phyloP scores from a whole-genome alignment of 2,329 filamentous ascomycete species.

The Fusarium robinianum region DNA sequence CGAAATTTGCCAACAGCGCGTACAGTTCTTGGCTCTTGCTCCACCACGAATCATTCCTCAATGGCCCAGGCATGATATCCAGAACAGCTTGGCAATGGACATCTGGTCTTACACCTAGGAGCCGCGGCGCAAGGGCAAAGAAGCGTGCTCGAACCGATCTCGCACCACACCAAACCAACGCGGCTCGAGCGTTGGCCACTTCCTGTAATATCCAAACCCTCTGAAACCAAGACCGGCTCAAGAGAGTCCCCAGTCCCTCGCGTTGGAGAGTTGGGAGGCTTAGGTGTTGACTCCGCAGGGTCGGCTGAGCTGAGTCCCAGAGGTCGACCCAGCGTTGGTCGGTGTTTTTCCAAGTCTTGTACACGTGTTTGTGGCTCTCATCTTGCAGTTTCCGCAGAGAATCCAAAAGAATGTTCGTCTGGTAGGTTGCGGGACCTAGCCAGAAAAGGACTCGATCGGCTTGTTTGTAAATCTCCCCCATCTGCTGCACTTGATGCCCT shows the following conservation, averaged over 20 bases:
- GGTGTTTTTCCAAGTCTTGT: neutral
- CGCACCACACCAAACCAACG: neutral
- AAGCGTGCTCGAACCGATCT: neutral
- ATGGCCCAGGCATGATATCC: constrained; percentile 12
- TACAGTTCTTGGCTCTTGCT: constrained; percentile 4
- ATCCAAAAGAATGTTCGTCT: fast-evolving
- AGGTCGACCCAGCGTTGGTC: neutral
- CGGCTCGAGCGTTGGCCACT: constrained; percentile 3
- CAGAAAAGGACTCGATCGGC: neutral
- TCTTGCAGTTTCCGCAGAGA: neutral
- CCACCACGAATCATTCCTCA: constrained; percentile 10
- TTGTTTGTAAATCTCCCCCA: constrained; percentile 5
- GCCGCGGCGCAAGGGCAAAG: neutral
- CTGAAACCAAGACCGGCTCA: constrained; percentile 3
- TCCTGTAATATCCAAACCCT: constrained; percentile 22
- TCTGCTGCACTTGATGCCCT: constrained; percentile 6
- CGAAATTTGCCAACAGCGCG: constrained; percentile 3
- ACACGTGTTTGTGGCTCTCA: neutral
- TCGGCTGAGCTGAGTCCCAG: neutral
- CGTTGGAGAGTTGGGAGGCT: fast-evolving
- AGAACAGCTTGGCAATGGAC: constrained; percentile 19
- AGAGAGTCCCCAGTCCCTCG: fast-evolving
- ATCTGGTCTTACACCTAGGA: fast-evolving
- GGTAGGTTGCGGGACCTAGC: fast-evolving
- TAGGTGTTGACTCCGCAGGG: fast-evolving